phyloP scores from a whole-genome alignment of 306 rosid species.

The Prinsepia uniflora region DNA sequence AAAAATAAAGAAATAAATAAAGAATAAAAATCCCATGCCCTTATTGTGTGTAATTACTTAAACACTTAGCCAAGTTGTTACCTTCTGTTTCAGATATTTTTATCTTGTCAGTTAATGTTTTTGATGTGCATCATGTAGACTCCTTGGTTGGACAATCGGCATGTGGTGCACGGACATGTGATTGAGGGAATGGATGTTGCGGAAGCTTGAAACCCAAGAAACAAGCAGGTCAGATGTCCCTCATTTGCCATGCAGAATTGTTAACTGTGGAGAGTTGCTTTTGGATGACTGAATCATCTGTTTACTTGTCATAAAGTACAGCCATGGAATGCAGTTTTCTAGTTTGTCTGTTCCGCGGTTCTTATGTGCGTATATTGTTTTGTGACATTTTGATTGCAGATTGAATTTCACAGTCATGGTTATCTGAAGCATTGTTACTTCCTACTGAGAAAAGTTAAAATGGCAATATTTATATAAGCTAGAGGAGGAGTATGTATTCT shows the following conservation, averaged over 20 bases:
- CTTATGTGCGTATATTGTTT: constrained; percentile 2
- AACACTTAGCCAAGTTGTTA: constrained; percentile 15
- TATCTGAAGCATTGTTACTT: background rate
- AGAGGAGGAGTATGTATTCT: background rate
- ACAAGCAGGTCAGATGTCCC: constrained; percentile 75
- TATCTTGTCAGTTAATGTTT: constrained; percentile 12
- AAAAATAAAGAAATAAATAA: no score
- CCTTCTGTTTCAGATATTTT: constrained; percentile 17
- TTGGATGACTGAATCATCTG: constrained; percentile 41
- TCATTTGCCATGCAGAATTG: constrained; percentile 69
- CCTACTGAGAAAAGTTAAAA: background rate
- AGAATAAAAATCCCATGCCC: background rate
- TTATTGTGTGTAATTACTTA: background rate
- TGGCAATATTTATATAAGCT: constrained; percentile 1
- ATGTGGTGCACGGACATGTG: constrained; percentile 81
- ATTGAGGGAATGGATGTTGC: constrained; percentile 74
- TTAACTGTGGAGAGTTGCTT: constrained; percentile 69
- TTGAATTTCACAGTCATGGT: background rate
- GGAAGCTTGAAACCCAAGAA: constrained; percentile 67
- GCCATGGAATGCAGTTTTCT: constrained; percentile 13
- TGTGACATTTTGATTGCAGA: background rate
- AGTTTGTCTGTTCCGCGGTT: constrained; percentile 20
- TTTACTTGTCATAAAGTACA: background rate
- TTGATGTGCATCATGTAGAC: constrained; percentile 50
- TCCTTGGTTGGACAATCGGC: constrained; percentile 92